phyloP scores from a whole-genome alignment of 208 protist species.

The Leishmania martiniquensis region DNA sequence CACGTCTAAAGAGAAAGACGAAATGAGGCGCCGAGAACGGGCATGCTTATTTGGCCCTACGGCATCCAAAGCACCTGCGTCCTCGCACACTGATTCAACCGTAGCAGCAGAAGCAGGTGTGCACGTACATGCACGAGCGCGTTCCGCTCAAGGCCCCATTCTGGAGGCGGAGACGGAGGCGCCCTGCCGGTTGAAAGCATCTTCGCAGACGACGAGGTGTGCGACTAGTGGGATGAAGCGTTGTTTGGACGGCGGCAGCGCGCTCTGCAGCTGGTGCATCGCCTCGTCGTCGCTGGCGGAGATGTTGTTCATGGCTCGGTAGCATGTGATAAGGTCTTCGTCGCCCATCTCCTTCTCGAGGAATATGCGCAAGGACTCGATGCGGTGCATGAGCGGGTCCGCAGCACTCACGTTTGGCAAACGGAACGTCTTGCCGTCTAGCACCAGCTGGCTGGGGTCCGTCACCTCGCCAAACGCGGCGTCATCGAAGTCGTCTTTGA shows the following conservation, averaged over 20 bases:
- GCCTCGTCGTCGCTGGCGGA: conserved; percentile 73
- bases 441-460: conserved; percentile 74
- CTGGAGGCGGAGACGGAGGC: conserved; percentile 1
- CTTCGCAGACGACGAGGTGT: conserved; percentile 88
- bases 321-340: conserved; percentile 63
- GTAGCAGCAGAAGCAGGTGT: conserved; percentile 6
- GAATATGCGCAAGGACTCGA: conserved; percentile 91
- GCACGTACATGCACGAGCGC: neutral
- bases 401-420: conserved; percentile 76
- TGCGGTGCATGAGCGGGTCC: conserved; percentile 89
- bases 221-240: conserved; percentile 84
- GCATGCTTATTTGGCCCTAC: neutral
- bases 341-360: conserved; percentile 86
- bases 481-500: conserved; percentile 75
- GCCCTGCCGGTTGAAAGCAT: conserved; percentile 80
- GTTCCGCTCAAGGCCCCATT: neutral
- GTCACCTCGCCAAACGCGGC: conserved; percentile 41
- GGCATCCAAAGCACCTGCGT: neutral
- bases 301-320: conserved; percentile 82
- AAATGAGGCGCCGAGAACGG: neutral
- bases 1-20: neutral
- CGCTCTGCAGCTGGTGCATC: conserved; percentile 64
- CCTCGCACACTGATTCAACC: neutral
- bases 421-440: conserved; percentile 90
- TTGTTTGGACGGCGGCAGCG: conserved; percentile 63